Percentiles rank a stretch among this genome's conserved stretches.
These are phyloP conservation scores for Rickenella mellea DNA, from an alignment of 768 basidiomycete genomes.

Conservation along the genomic window DNA sequence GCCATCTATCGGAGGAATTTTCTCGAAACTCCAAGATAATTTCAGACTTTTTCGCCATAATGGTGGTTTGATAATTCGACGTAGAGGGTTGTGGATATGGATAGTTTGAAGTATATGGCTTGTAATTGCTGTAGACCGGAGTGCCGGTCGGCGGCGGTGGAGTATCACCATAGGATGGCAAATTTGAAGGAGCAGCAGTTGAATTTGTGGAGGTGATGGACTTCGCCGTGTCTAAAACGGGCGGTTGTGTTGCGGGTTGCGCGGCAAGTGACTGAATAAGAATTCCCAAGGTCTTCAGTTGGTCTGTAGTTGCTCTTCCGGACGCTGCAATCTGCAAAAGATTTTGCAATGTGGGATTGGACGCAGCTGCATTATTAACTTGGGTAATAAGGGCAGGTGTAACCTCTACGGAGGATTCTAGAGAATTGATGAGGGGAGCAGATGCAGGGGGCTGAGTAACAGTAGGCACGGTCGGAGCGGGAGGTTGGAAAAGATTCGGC, in stretches of 20 bases:
- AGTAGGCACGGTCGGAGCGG: conserved; percentile 1
- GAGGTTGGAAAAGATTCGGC: not conserved
- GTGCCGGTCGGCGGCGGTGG: conserved; percentile 6
- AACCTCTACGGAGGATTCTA: conserved; percentile 36
- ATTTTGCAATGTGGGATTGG: conserved; percentile 59
- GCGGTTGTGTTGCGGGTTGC: conserved; percentile 4
- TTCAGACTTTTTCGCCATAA: conserved; percentile 68
- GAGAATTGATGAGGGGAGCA: conserved; percentile 35
- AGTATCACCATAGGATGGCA: conserved; percentile 6
- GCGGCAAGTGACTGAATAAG: conserved; percentile 60
- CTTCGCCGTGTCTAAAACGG: conserved; percentile 3
- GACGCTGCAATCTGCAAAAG: conserved; percentile 56
- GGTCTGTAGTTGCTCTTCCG: conserved; percentile 50
- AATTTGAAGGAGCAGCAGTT: conserved; percentile 7
- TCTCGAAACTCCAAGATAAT: conserved; percentile 67
- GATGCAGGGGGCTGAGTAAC: conserved; percentile 16
- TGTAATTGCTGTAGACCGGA: not conserved
- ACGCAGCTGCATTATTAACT: conserved; percentile 56
- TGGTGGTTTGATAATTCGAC: too few relatives aligned
- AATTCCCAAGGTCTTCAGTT: conserved; percentile 59
- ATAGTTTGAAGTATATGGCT: conserved; percentile 12
- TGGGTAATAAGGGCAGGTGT: conserved; percentile 50
- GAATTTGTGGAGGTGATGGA: not conserved
- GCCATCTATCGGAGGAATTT: conserved; percentile 49
- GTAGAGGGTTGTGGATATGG: too few relatives aligned